Base-by-base conservation (phyloP, 805 yeast genomes). In the Clavispora carvajalis region DNA sequence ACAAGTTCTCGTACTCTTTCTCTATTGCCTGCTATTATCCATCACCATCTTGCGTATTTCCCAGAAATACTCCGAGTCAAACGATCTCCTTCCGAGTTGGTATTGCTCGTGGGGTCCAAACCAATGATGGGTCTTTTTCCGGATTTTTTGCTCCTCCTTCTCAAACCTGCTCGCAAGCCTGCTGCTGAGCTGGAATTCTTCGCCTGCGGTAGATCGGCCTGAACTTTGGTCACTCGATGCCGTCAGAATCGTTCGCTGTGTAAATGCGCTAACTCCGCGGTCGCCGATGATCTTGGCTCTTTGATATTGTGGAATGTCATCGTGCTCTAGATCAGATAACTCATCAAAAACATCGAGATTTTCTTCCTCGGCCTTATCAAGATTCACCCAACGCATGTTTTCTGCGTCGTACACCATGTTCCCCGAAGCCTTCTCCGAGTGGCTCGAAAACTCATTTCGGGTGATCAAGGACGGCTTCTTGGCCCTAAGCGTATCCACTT, bases 391-490 rank as follows among this genome's bases (percentile, higher is more conserved):
- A 44, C 77, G 55, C 55, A 79, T 55, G 28, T 73, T 71, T 22
- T 71, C 74, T 8, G 75, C 69, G 53, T 80, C 85, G 54, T 77
- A 81, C 21, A 70, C 63, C 87, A 81, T 81, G 47, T 74, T 70
- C 2, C 56, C 53, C 30, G 51, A 52, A 7, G 45, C 46, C 7
- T 36, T 43, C 25, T 26, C 36, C 42, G 45, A 56, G 13, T 63
- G 55, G 10, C 60, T 30, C 31, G 49, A 43, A 44, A 58, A 52
- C 17, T 63, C 67, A 18, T 48, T 51, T 23, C 48, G 36, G 24
- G 68, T 59, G 26, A 71, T 70, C 36, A 71, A 56, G 10, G 63
- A 57, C 1, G 76, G 75, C 39, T 62, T 65, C 19, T 58, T 58
- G 9, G 30, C 34, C 13, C 54, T 44, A 11, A 25, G 18, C 12